Conservation (phyloP, 768 basidiomycete species). For the Lactarius psammicola region DNA sequence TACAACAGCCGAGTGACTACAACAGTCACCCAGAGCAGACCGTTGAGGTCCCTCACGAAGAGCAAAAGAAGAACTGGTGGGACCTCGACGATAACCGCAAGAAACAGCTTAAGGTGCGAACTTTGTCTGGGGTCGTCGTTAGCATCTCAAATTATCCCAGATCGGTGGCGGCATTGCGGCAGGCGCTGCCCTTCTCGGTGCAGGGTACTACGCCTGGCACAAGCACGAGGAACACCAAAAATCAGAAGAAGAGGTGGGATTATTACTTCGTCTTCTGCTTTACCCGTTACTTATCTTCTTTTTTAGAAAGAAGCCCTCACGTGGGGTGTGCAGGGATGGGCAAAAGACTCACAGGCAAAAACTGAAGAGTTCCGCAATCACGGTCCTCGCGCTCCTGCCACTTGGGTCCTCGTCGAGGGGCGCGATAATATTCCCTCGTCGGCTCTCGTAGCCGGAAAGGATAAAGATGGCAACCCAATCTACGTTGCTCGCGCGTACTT, state of each 20-base stretch:
- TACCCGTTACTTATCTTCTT: neutral
- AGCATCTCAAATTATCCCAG: constrained; percentile 36
- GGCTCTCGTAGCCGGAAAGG: constrained; percentile 54
- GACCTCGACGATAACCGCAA: constrained; percentile 54
- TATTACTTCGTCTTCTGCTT: neutral
- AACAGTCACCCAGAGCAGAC: constrained; percentile 34
- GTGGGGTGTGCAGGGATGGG: constrained; percentile 56
- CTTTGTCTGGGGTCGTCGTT: neutral
- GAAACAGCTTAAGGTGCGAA: constrained; percentile 53
- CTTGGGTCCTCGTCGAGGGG: constrained; percentile 63
- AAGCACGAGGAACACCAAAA: constrained; percentile 48
- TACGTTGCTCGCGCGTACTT: constrained; percentile 60
- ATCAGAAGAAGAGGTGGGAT: constrained; percentile 52
- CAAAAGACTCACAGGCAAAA: constrained; percentile 53
- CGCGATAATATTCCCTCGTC: constrained; percentile 51
- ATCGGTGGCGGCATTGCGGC: constrained; percentile 62
- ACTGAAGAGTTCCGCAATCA: constrained; percentile 47
- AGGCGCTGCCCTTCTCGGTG: constrained; percentile 52
- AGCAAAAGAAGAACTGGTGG: constrained; percentile 55
- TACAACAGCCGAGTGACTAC: constrained; percentile 29
- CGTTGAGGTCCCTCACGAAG: constrained; percentile 41
- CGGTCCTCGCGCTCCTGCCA: constrained; percentile 47
- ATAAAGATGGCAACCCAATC: constrained; percentile 49
- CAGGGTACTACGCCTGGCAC: constrained; percentile 52
- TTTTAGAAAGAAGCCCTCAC: constrained; percentile 44